phyloP scores from a whole-genome alignment of 768 basidiomycete species.

The Leccinum subtestaceum region DNA sequence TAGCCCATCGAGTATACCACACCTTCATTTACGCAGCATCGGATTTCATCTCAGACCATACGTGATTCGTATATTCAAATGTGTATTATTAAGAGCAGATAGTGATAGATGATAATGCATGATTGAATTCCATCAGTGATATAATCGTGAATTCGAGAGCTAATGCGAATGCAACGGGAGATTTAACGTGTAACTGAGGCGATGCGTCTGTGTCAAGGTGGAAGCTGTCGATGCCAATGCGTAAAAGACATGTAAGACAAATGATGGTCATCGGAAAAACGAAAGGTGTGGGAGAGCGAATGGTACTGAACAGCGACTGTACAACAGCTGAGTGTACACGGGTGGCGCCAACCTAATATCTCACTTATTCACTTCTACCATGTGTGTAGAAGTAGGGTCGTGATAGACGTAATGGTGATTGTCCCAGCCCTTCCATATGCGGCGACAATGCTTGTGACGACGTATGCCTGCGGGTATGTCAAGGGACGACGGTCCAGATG shows the following conservation, averaged over 20 bases:
- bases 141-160: conserved; percentile 22
- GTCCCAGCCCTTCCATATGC: conserved; percentile 5
- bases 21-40: background rate
- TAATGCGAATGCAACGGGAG: conserved; percentile 15
- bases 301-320: conserved; percentile 21
- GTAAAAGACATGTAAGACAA: conserved; percentile 25
- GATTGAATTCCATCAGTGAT: conserved; percentile 21
- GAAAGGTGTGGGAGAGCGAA: conserved; percentile 14
- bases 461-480: conserved; percentile 9
- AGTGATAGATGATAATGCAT: conserved; percentile 31
- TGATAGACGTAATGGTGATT: background rate
- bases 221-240: conserved; percentile 14
- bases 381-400: conserved; percentile 10
- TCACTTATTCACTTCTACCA: conserved; percentile 14
- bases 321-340: conserved; percentile 25
- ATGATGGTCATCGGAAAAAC: conserved; percentile 21
- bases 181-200: conserved; percentile 12
- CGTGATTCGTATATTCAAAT: conserved; percentile 6
- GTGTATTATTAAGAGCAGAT: conserved; percentile 27
- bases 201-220: conserved; percentile 9
- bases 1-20: background rate
- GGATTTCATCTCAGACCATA: background rate
- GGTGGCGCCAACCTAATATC: conserved; percentile 10
- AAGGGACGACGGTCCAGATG: conserved; percentile 6
- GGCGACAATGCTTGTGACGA: conserved; percentile 4